Conservation (phyloP, 257 asterid genomes). For the Mitragyna speciosa region DNA sequence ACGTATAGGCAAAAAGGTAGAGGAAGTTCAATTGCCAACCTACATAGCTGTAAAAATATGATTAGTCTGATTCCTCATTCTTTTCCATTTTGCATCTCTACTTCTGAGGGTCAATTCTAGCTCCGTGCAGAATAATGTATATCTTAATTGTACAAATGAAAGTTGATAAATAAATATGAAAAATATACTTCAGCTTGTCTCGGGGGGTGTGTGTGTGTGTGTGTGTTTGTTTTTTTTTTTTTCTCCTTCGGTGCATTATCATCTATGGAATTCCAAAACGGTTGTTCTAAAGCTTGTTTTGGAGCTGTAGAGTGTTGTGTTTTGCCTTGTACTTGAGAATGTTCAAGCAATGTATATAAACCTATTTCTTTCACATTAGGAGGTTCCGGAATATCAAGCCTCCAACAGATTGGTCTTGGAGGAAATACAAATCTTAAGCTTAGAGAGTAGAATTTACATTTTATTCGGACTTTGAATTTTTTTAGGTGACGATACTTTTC, state of each 20-base stretch:
- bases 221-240: neutral
- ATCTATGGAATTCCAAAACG: neutral
- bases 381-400: neutral
- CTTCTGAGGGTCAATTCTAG: neutral
- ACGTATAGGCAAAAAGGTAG: neutral
- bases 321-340: neutral
- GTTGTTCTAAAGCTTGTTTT: neutral
- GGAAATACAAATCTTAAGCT: neutral
- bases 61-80: neutral
- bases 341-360: neutral
- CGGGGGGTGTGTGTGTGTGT: too few relatives aligned
- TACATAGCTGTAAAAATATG: neutral
- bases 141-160: conserved; percentile 8
- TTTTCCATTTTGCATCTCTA: neutral
- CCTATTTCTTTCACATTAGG: neutral
- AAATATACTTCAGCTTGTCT: neutral
- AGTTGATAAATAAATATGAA: too few relatives aligned
- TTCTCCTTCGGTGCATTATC: neutral
- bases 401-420: too few relatives aligned
- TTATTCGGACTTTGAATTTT: neutral
- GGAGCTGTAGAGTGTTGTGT: neutral
- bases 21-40: conserved; percentile 21
- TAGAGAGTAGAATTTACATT: neutral
- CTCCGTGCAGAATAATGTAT: conserved; percentile 24
- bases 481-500: neutral